phyloP scores from a whole-genome alignment of 1,139 yeast genomes.

The Meyerozyma carpophila region DNA sequence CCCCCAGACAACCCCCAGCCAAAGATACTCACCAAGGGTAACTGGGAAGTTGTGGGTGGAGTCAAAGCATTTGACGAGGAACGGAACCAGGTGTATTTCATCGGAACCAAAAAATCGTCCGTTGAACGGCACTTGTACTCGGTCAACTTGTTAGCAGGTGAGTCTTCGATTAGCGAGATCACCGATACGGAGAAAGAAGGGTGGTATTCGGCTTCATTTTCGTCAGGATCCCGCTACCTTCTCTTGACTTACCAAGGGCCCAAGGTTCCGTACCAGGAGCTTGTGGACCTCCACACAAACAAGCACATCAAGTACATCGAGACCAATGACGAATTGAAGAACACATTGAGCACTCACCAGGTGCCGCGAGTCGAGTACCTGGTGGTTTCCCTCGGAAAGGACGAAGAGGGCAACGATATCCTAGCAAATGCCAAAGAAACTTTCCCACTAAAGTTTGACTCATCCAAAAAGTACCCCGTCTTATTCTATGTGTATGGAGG shows the following conservation, averaged over 20 bases:
- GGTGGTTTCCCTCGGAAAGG: slow-evolving; percentile 44
- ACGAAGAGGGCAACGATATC: slow-evolving; percentile 35
- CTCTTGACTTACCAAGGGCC: slow-evolving; percentile 64
- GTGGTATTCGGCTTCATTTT: slow-evolving; percentile 63
- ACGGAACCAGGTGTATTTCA: slow-evolving; percentile 39
- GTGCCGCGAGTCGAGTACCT: slow-evolving; percentile 45
- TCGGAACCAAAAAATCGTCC: slow-evolving; percentile 46
- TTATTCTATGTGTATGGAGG: slow-evolving; percentile 76
- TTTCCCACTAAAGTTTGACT: slow-evolving; percentile 57
- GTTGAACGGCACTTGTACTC: slow-evolving; percentile 51
- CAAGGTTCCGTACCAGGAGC: slow-evolving; percentile 56
- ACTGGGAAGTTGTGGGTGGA: slow-evolving; percentile 51
- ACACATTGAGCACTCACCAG: slow-evolving; percentile 35
- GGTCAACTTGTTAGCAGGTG: slow-evolving; percentile 25
- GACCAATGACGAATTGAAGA: slow-evolving; percentile 38
- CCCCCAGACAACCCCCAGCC: slow-evolving; percentile 44
- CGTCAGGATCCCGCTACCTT: slow-evolving; percentile 60
- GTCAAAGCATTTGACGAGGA: slow-evolving; percentile 42
- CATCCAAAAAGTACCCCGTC: slow-evolving; percentile 53
- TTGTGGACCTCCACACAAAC: slow-evolving; percentile 46
- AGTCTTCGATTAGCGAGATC: slow-evolving; percentile 36
- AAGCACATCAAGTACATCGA: slow-evolving; percentile 38
- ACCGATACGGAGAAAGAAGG: slow-evolving; percentile 58
- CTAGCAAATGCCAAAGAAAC: slow-evolving; percentile 56
- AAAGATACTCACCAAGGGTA: slow-evolving; percentile 42